Base-by-base conservation (phyloP, 179 eudicot species). In the Spinacia oleracea region DNA sequence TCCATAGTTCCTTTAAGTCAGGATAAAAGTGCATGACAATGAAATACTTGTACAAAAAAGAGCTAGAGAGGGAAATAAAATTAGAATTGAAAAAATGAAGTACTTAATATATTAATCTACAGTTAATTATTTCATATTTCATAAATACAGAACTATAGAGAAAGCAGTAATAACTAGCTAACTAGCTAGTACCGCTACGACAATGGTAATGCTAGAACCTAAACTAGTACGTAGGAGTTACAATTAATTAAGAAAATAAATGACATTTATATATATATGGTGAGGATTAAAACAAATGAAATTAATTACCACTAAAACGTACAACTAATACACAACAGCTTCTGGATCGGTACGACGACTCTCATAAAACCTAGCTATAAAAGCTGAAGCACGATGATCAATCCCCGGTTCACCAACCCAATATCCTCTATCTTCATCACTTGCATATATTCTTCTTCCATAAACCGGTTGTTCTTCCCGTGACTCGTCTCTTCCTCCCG, bases 401-500 rank as follows among this genome's bases (percentile, higher is more conserved):
- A 84, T 84, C 29, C 85, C 87, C 5, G 85, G 87, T 21, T 85
- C 87, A 56, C 83, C 87, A 69, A 85, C 83, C 85, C 87, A 85
- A 5, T 80, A 74, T 0, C 87, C 87, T 79, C 87, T 38, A 21
- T 84, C 87, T 76, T 84, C 87, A 48, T 84, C 87, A 31, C 87
- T 82, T 6, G 85, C 78, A 35, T 53, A 79, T 15, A 79, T 79
- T 43, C 83, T 69, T 73, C 76, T 38, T 5, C 63, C 65, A 14
- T 82, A 79, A 1, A 58, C 75, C 0, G 85, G 80, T 75, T 80
- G 78, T 1, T 84, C 87, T 1, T 84, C 87, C 87, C 84, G 76
- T 2, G 80, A 50, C 9, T 81, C 83, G 6, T 73, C 83, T 48
- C 76, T 67, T 38, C 81, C 85, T 6, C 51, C 72, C 11, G 87